Evolutionary conservation across 257 asterid species (phyloP).

Genomic region (Rhazya stricta): DNA sequence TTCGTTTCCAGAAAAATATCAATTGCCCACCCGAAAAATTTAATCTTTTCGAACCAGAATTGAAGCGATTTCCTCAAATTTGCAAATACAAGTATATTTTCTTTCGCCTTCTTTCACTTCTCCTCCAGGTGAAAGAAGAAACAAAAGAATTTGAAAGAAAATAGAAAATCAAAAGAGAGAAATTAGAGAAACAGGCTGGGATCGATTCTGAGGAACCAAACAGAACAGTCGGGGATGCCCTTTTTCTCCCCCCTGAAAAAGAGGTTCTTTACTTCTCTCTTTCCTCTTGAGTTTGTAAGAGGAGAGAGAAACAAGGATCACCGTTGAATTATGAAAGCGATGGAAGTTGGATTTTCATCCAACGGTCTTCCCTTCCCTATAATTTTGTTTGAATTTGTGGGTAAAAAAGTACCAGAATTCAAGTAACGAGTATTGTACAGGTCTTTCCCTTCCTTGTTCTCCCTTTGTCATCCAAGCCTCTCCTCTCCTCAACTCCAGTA

Average conservation of each 20-base stretch:
- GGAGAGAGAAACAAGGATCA: conserved; percentile 39
- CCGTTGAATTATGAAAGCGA: conserved; percentile 33
- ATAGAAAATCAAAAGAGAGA: conserved; percentile 2
- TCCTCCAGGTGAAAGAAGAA: conserved; percentile 23
- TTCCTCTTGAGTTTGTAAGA: conserved; percentile 14
- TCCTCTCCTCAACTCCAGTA: too few species aligned
- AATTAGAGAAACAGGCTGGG: conserved; percentile 13
- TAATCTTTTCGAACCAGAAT: not conserved
- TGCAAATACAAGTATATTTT: not conserved
- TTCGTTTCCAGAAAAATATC: too few species aligned
- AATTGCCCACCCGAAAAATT: conserved; percentile 6
- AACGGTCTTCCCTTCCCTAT: conserved; percentile 25
- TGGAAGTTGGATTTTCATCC: conserved; percentile 32
- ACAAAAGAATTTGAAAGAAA: conserved; percentile 34
- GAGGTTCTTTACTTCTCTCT: conserved; percentile 20
- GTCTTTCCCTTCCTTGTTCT: too few species aligned
- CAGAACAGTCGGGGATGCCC: conserved; percentile 1
- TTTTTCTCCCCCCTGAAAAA: conserved; percentile 20
- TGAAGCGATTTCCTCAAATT: not conserved
- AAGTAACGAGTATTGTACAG: too few species aligned
- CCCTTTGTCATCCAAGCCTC: too few species aligned
- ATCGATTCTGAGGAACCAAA: conserved; percentile 27
- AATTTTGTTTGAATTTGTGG: conserved; percentile 10
- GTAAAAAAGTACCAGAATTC: not conserved
- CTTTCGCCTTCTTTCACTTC: conserved; percentile 36